phyloP scores from a whole-genome alignment of 176 grass and related monocot genomes.

The Eleusine coracana region DNA sequence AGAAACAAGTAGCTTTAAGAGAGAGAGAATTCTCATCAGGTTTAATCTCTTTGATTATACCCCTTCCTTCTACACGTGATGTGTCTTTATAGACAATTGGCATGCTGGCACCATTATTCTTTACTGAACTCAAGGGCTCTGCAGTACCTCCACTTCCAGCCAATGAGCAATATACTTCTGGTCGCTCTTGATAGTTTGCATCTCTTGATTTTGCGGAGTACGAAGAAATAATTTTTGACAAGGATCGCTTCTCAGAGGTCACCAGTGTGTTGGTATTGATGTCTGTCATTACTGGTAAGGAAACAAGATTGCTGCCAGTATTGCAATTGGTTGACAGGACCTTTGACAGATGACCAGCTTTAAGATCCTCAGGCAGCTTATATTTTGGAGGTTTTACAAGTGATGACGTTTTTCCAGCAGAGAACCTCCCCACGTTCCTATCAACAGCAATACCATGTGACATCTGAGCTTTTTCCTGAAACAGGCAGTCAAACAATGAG shows the following conservation, averaged over 20 bases:
- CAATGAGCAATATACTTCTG: conserved; percentile 20
- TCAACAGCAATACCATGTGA: conserved; percentile 40
- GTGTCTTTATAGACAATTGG: background rate
- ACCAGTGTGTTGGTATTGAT: conserved; percentile 13
- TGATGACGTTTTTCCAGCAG: conserved; percentile 29
- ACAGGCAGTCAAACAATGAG: conserved; percentile 27
- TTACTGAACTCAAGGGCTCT: conserved; percentile 22
- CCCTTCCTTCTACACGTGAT: conserved; percentile 15
- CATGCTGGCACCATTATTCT: conserved; percentile 13
- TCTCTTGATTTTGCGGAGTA: conserved; percentile 16
- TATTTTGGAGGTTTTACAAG: conserved; percentile 45
- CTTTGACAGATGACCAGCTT: conserved; percentile 37
- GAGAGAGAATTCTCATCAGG: conserved; percentile 3
- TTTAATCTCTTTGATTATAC: conserved; percentile 10
- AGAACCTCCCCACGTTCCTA: conserved; percentile 38
- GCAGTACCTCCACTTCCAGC: conserved; percentile 12
- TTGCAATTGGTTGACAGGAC: conserved; percentile 33
- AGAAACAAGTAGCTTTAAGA: conserved; percentile 31
- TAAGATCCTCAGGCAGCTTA: conserved; percentile 35
- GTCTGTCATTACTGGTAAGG: conserved; percentile 7
- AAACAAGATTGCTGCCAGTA: conserved; percentile 36
- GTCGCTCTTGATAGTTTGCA: conserved; percentile 33
- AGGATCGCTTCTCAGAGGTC: conserved; percentile 25
- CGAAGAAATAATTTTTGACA: conserved; percentile 6
- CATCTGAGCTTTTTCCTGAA: conserved; percentile 62